Evolutionary conservation across 352 stramenopile species (phyloP).

Genomic region (Phytopythium cucurbitacearum): DNA sequence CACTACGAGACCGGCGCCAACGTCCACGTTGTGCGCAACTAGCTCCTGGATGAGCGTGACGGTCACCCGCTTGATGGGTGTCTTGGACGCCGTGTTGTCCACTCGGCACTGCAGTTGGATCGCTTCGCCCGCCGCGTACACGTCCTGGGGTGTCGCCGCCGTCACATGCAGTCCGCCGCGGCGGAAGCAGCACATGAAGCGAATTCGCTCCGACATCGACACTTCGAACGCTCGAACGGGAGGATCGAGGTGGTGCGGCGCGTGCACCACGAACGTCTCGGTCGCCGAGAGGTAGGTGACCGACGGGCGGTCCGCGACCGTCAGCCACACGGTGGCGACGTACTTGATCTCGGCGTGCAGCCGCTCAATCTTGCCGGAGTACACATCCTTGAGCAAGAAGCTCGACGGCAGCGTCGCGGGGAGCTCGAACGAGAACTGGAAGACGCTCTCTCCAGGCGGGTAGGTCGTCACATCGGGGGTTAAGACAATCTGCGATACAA

Average conservation of each 20-base stretch:
- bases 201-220: slow-evolving; percentile 13
- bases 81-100: slow-evolving; percentile 15
- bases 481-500: slow-evolving; percentile 15
- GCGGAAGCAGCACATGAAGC: slow-evolving; percentile 28
- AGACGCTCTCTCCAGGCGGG: slow-evolving; percentile 13
- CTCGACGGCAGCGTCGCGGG: slow-evolving; percentile 17
- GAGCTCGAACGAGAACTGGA: slow-evolving; percentile 17
- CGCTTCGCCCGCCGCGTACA: slow-evolving; percentile 12
- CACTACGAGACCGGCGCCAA: slow-evolving; percentile 9
- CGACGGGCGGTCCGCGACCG: slow-evolving; percentile 17
- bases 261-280: slow-evolving; percentile 23
- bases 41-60: slow-evolving; percentile 25
- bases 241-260: slow-evolving; percentile 11
- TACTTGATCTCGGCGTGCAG: slow-evolving; percentile 26
- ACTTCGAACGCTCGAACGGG: slow-evolving; percentile 22
- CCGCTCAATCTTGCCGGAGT: slow-evolving; percentile 20
- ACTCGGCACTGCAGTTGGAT: slow-evolving; percentile 16
- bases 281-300: slow-evolving; percentile 21
- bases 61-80: slow-evolving; percentile 13
- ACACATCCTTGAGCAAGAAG: slow-evolving; percentile 24
- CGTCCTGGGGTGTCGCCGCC: slow-evolving; percentile 15
- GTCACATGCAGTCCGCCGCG: slow-evolving; percentile 19
- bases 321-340: slow-evolving; percentile 21
- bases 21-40: slow-evolving; percentile 12
- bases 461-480: slow-evolving; percentile 9